phyloP scores from a whole-genome alignment of 2,329 filamentous ascomycete genomes.

The Clarireedia sp. region DNA sequence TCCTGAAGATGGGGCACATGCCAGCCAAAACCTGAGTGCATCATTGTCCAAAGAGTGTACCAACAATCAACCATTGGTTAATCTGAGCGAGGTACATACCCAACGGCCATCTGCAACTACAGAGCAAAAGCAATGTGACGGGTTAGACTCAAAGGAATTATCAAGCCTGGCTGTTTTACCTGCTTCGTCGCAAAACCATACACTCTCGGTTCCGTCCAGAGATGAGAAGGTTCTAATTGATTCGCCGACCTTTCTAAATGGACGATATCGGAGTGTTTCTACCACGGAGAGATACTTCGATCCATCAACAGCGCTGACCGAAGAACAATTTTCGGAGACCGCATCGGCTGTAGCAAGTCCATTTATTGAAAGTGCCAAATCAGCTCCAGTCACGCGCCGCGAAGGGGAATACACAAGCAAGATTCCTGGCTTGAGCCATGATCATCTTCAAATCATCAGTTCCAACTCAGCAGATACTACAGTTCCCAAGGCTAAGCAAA shows the following conservation, averaged over 20 bases:
- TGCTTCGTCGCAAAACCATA: not conserved
- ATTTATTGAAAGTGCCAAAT: not conserved
- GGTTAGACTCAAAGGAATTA: too few relatives aligned
- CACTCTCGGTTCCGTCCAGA: not conserved
- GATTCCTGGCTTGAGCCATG: not conserved
- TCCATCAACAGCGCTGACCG: not conserved
- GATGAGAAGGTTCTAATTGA: not conserved
- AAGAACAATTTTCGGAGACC: not conserved
- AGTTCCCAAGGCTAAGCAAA: not conserved
- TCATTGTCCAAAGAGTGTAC: too few relatives aligned
- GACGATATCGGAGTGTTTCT: not conserved
- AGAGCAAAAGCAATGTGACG: too few relatives aligned
- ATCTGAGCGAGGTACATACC: too few relatives aligned
- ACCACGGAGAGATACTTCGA: not conserved
- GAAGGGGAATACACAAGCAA: not conserved
- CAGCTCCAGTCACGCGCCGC: not conserved
- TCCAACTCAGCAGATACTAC: not conserved
- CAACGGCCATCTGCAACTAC: too few relatives aligned
- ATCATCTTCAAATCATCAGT: not conserved
- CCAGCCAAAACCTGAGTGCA: too few relatives aligned
- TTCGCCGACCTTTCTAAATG: not conserved
- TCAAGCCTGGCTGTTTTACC: not conserved
- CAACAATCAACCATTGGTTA: too few relatives aligned
- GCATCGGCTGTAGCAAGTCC: not conserved
- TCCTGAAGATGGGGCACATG: too few relatives aligned